Base-by-base conservation (phyloP, 2,329 filamentous ascomycete genomes). In the Epichloe festucae region DNA sequence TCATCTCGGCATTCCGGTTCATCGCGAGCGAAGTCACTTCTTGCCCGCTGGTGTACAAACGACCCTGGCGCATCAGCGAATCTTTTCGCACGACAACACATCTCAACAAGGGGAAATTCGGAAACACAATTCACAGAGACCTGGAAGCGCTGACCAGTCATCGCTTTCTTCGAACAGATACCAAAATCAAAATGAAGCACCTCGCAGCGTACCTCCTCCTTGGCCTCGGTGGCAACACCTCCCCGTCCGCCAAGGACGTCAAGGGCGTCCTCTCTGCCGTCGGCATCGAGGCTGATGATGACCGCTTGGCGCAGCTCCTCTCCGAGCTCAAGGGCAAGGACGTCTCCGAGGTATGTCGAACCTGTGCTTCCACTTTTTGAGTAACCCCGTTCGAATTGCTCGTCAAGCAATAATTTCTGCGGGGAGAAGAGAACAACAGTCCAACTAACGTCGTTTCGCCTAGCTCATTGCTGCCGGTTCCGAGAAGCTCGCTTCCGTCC, bases 171-270 rank as follows among this genome's bases (percentile, higher is more conserved):
- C 46, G 44, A 44, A 61, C 62, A 67, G 63, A 68, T 72, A 68
- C 55, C 55, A 62, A 65, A 59, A 63, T 65, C 73, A 95, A 84
- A 89, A 97, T 98, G 93, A 97, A 98, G 90, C 85, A 97, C 79
- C 86, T 98, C 79, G 93, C 93, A 72, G 91, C 93, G 72, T 97
- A 95, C 84, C 89, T 98, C 70, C 91, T 98, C 71, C 88, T 97
- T 74, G 76, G 78, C 77, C 86, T 97, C 65, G 91, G 81, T 72
- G 93, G 93, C 77, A 97, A 96, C 82, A 73, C 80, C 77, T 82
- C 83, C 59, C 93, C 93, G 65, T 89, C 87, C 60, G 88, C 87
- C 66, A 73, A 73, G 62, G 90, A 97, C 71, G 76, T 98, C 81
- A 93, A 87, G 79, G 70, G 68, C 58, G 89, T 98, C 66, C 88